Evolutionary conservation across 2,329 filamentous ascomycete species (phyloP), one percentile per base, ranked within the genome.

Genomic region (Massarina eburnea): DNA sequence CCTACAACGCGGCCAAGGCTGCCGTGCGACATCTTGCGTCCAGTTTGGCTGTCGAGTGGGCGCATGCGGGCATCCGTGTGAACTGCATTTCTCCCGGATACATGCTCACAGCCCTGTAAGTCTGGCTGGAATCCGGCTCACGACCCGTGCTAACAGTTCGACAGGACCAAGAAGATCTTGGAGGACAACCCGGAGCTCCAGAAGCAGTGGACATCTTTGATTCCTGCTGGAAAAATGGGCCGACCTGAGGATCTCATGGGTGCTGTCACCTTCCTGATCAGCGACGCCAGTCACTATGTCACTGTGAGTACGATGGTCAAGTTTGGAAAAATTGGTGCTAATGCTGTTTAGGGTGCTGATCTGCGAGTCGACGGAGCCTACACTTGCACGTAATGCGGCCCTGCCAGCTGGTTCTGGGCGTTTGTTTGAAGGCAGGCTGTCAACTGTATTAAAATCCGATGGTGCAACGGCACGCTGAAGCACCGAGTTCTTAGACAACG

Each of bases 11-110:
- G 4, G 84, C 91, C 51, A 97, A 97, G 74, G 92, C 94, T 27
- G 94, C 89, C 9, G 88, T 97, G 36, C 81, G 91, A 51, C 92
- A 97, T 72, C 74, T 97, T 49, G 91, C 90, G 10, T 82, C 88
- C 29, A 94, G 88, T 54, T 79, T 96, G 60, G 91, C 91, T 27
- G 91, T 96, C 40, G 94, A 97, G 72, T 97, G 94, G 92, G 91
- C 92, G 0, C 80, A 85, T 57, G 83, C 86, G 29, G 86, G 86
- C 57, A 96, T 97, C 65, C 83, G 92, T 27, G 92, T 97, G 57
- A 97, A 97, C 76, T 94, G 89, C 72, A 94, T 97, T 68, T 91
- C 86, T 22, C 92, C 92, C 0, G 92, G 94, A 35, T 97, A 97
- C 73, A 97, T 97, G 92, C 76, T 96, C 57, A 96, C 92, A 14